A percentile compares a stretch with the other conserved stretches of the same genome.
phyloP scores from a whole-genome alignment of 1,139 yeast species.

The Taiozyma onychis region DNA sequence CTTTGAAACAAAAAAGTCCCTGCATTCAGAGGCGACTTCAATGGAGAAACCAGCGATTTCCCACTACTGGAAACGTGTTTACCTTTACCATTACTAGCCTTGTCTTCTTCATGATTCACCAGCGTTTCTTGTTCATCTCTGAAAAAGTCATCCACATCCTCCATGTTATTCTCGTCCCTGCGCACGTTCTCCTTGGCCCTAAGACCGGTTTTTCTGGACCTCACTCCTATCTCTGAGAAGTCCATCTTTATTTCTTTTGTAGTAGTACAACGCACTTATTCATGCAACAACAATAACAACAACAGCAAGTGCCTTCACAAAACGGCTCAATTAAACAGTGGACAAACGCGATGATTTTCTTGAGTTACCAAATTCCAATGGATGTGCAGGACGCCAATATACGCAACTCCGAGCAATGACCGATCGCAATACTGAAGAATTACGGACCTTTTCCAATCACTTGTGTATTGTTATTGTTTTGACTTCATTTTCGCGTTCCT shows the following conservation, averaged over 20 bases:
- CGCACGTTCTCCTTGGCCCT: slow-evolving; percentile 44
- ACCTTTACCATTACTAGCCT: background rate
- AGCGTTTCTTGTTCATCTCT: slow-evolving; percentile 33
- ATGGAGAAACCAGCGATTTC: slow-evolving; percentile 1
- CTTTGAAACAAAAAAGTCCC: background rate
- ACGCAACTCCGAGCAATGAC: background rate
- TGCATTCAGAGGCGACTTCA: slow-evolving; percentile 13
- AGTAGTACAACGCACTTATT: background rate
- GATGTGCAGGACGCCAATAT: background rate
- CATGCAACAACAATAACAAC: background rate
- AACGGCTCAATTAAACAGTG: background rate
- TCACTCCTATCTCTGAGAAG: slow-evolving; percentile 46
- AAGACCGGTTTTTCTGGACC: slow-evolving; percentile 58
- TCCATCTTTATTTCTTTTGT: slow-evolving; percentile 29
- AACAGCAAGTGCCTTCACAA: background rate
- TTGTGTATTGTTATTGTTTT: background rate
- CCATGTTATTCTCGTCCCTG: slow-evolving; percentile 70
- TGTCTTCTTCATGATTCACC: slow-evolving; percentile 5
- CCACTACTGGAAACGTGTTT: background rate
- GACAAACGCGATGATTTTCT: background rate
- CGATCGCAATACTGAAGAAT: background rate
- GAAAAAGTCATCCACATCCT: slow-evolving; percentile 68
- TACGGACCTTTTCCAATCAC: background rate
- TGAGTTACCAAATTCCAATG: background rate
- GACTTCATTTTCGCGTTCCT: background rate